These are phyloP conservation scores for Solanum lycopersicoides DNA, from an alignment of 257 asterid genomes.

Conservation along the genomic window DNA sequence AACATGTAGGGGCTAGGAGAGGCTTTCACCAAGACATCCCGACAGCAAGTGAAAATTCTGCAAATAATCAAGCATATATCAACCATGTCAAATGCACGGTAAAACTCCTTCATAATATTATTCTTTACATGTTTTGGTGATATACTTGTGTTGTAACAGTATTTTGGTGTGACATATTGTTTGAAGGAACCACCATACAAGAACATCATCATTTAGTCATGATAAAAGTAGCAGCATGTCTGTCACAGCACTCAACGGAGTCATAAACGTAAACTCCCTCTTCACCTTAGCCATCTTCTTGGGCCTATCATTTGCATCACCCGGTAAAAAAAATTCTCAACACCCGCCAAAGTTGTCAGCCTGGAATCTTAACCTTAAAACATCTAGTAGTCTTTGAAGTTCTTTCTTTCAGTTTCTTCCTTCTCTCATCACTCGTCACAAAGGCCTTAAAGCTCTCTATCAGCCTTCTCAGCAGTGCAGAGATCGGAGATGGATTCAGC, in stretches of 20 bases:
- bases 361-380: slow-evolving; percentile 3
- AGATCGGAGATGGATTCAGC: background rate
- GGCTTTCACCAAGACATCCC: no score
- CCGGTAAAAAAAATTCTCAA: background rate
- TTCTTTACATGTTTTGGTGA: no score
- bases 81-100: background rate
- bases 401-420: slow-evolving; percentile 38
- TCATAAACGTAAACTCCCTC: slow-evolving; percentile 46
- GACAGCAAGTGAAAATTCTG: background rate
- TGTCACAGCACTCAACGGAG: slow-evolving; percentile 42
- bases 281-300: slow-evolving; percentile 40
- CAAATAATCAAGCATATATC: background rate
- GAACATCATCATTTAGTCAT: background rate
- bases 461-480: slow-evolving; percentile 5
- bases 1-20: no score
- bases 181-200: background rate
- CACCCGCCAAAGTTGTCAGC: background rate
- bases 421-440: slow-evolving; percentile 40
- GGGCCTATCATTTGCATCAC: slow-evolving; percentile 35
- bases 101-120: background rate
- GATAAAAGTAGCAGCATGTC: slow-evolving; percentile 19
- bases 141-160: background rate
- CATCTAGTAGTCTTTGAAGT: slow-evolving; percentile 32
- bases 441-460: slow-evolving; percentile 35
- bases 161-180: background rate